Evolutionary conservation across 495 filamentous ascomycete genomes (phyloP).

Genomic region (Penicillium malachiteum): DNA sequence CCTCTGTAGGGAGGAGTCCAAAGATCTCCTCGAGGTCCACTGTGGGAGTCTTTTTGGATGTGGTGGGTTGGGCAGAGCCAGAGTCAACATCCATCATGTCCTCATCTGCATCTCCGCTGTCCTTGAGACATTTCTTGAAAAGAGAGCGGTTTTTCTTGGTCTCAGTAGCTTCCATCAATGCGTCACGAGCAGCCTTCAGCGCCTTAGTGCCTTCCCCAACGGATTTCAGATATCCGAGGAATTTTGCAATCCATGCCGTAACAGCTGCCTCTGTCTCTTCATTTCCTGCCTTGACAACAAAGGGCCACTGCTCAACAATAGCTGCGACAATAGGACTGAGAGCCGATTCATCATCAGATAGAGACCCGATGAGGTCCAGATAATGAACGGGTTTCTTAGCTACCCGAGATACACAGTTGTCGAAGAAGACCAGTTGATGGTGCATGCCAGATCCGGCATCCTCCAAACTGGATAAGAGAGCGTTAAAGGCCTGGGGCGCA

Average conservation of each 20-base stretch:
- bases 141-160: conserved; percentile 35
- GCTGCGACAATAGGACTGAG: conserved; percentile 59
- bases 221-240: conserved; percentile 45
- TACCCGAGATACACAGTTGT: conserved; percentile 73
- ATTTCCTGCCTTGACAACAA: conserved; percentile 53
- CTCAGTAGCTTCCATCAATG: conserved; percentile 36
- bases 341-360: conserved; percentile 36
- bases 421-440: conserved; percentile 60
- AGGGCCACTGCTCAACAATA: conserved; percentile 76
- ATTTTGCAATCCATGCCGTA: conserved; percentile 53
- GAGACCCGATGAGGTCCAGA: conserved; percentile 45
- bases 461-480: conserved; percentile 45
- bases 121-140: conserved; percentile 45
- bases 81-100: conserved; percentile 27
- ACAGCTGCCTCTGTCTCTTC: conserved; percentile 37
- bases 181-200: conserved; percentile 43
- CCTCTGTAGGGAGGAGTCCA: conserved; percentile 39
- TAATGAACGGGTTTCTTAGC: conserved; percentile 75
- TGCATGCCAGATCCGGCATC: conserved; percentile 36
- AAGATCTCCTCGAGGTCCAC: conserved; percentile 43
- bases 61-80: background rate
- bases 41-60: conserved; percentile 10
- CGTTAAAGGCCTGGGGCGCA: conserved; percentile 32
- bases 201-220: conserved; percentile 43
- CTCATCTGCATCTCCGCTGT: conserved; percentile 22